These are phyloP conservation scores for Rhodomyrtus psidioides DNA, from an alignment of 441 rosid genomes.

Conservation along the genomic window DNA sequence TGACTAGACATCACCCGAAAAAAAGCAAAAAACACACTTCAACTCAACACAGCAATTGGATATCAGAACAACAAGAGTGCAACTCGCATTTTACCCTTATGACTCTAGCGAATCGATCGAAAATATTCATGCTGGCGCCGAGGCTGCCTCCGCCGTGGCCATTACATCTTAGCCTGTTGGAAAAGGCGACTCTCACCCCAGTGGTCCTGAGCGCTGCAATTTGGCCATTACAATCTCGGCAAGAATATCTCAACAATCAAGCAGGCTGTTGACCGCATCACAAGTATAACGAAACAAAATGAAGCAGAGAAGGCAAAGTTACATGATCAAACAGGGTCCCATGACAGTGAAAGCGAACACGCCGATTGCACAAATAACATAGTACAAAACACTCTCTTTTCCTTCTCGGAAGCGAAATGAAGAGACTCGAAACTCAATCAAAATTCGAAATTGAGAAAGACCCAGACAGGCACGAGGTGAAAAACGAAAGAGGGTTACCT, in stretches of 20 bases:
- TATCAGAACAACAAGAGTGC: neutral
- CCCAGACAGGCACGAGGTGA: neutral
- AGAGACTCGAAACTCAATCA: neutral
- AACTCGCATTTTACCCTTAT: slow-evolving; percentile 3
- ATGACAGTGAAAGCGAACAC: neutral
- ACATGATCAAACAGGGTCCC: neutral
- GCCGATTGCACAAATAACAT: neutral
- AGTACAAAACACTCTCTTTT: too few relatives aligned
- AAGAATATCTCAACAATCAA: neutral
- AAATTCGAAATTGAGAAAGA: neutral
- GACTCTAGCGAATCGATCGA: slow-evolving; percentile 14
- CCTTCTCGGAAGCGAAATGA: neutral
- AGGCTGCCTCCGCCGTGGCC: slow-evolving; percentile 9
- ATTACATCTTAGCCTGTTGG: slow-evolving; percentile 6
- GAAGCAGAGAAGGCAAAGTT: neutral
- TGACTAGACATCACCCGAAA: slow-evolving; percentile 1
- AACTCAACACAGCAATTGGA: neutral
- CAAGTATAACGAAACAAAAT: neutral
- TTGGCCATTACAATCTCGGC: neutral
- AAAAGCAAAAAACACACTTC: neutral
- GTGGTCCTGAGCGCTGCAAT: neutral
- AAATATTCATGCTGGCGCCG: slow-evolving; percentile 15
- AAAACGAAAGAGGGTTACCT: neutral
- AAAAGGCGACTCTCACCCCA: slow-evolving; percentile 3
- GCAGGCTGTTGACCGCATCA: neutral